Evolutionary conservation across 306 rosid genomes (phyloP), one percentile per base, ranked within the genome.

Genomic region (Glycine soja): DNA sequence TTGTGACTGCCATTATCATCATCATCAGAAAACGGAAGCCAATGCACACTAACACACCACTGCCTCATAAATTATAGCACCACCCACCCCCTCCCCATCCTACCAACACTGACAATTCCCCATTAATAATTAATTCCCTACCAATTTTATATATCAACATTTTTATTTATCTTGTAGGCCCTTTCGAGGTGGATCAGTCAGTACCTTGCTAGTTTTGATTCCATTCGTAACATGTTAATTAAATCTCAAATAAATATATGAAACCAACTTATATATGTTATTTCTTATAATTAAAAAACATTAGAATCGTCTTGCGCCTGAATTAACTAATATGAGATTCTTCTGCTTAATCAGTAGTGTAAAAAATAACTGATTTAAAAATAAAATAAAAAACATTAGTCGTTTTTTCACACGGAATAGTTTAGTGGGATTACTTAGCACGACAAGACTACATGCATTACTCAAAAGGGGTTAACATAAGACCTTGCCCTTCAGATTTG

Each of bases 1-100:
- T 72, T 87, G 91, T 89, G 92, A 86, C 83, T 78, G 84, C 77
- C 84, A 86, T 84, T 80, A 88, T 88, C 87, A 86, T 48, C 69
- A 88, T 88, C 87, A 86, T 42, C 56, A 69, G 56, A 82, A 80
- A 74, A 74, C 87, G 56, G 68, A 84, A 74, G 85, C 81, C 81
- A 57, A 82, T 72, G 84, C 84, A 74, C 88, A 1, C 83, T 3
- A 71, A 64, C 48, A 24, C 63, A 40, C 30, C 30, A 24, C 71
- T 56, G 62, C 5, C 80, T 86, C 85, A 79, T 88, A 79, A 88
- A 86, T 88, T 83, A 76, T 84, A 85, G 9, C 87, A 86, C 85
- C 90, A 84, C 83, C 91, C 83, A 86, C 66, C 88, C 81, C 65
- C 30, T 65, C 51, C 24, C 72, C 72, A 34, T 78, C 81, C 56